phyloP scores from a whole-genome alignment of 2,329 filamentous ascomycete genomes.

The Sporothrix schenckii region DNA sequence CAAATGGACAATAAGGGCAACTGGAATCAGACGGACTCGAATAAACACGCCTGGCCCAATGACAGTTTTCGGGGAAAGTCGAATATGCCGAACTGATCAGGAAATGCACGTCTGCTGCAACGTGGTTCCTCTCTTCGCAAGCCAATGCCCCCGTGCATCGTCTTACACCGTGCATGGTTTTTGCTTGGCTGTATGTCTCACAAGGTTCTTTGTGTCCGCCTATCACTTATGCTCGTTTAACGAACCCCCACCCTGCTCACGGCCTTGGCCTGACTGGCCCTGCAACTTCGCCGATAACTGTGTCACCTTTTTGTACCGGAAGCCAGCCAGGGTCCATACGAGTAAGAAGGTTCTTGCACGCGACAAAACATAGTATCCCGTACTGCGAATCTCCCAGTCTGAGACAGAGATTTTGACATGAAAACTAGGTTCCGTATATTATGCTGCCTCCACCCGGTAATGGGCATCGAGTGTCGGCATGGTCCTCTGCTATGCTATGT shows the following conservation, averaged over 20 bases:
- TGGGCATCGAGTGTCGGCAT: not conserved
- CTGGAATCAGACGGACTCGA: not conserved
- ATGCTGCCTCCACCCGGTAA: not conserved
- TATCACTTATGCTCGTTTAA: not conserved
- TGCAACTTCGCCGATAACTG: not conserved
- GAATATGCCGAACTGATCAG: not conserved
- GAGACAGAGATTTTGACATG: not conserved
- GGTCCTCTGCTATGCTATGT: constrained; percentile 4
- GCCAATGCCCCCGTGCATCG: constrained; percentile 12
- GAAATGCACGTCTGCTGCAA: constrained; percentile 4
- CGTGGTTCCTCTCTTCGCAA: constrained; percentile 22
- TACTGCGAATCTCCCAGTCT: no score
- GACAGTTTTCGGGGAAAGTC: not conserved
- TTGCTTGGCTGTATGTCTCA: constrained; percentile 15
- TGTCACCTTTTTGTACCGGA: not conserved
- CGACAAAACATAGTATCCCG: not conserved
- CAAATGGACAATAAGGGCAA: not conserved
- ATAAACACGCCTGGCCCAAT: not conserved
- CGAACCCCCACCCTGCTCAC: not conserved
- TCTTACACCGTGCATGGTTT: constrained; percentile 12
- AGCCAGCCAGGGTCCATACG: not conserved
- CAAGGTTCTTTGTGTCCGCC: not conserved
- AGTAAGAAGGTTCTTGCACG: not conserved
- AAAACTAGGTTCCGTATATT: not conserved
- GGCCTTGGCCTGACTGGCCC: constrained; percentile 10